Evolutionary conservation across 148 eudicot genomes (phyloP).

Genomic region (Cornus kousa): DNA sequence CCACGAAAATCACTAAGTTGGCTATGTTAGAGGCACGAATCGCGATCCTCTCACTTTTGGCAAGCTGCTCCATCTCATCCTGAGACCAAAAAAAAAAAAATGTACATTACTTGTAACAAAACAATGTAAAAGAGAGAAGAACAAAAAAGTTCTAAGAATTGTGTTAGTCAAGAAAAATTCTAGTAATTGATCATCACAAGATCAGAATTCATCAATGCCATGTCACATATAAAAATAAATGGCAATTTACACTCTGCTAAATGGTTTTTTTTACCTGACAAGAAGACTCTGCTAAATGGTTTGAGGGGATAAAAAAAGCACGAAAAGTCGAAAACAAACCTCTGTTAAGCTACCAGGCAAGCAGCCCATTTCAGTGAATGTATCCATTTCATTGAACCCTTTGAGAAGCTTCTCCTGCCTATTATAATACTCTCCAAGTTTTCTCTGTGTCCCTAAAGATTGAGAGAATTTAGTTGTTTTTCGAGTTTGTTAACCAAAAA

Average conservation of each 20-base stretch:
- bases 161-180: too few species aligned
- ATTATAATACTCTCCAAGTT: slow-evolving; percentile 13
- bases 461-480: neutral
- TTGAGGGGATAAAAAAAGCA: neutral
- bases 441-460: slow-evolving; percentile 2
- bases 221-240: too few species aligned
- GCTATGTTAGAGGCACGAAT: slow-evolving; percentile 41
- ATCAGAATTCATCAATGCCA: neutral
- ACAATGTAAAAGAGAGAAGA: too few species aligned
- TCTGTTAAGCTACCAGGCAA: slow-evolving; percentile 9
- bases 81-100: neutral
- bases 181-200: too few species aligned
- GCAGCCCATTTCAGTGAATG: slow-evolving; percentile 7
- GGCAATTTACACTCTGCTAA: too few species aligned
- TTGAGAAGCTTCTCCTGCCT: slow-evolving; percentile 12
- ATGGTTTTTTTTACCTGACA: too few species aligned
- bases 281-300: too few species aligned
- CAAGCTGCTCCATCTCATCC: slow-evolving; percentile 49
- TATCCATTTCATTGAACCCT: slow-evolving; percentile 16
- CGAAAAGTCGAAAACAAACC: neutral
- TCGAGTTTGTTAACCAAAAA: neutral
- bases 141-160: too few species aligned
- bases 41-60: slow-evolving; percentile 42
- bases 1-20: slow-evolving; percentile 42
- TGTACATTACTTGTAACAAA: too few species aligned